These are phyloP conservation scores for Aspergillus puulaauensis DNA, from an alignment of 2,329 filamentous ascomycete genomes.

Conservation along the genomic window DNA sequence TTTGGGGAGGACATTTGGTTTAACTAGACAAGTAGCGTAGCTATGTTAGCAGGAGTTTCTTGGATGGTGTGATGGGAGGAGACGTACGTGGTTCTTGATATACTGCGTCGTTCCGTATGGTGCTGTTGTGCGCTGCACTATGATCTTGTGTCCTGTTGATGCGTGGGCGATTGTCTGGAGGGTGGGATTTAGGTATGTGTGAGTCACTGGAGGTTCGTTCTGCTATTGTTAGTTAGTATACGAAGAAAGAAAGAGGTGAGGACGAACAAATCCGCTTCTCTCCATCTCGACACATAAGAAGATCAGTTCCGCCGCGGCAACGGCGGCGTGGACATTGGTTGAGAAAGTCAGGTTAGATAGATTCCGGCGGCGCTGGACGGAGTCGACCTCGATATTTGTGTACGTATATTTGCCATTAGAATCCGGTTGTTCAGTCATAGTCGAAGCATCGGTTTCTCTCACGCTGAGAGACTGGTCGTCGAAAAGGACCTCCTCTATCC, in stretches of 20 bases:
- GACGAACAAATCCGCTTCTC: neutral
- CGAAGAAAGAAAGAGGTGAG: neutral
- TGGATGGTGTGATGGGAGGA: neutral
- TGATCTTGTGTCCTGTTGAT: conserved; percentile 19
- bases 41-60: no score
- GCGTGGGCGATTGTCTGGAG: conserved; percentile 19
- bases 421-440: neutral
- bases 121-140: conserved; percentile 19
- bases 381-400: neutral
- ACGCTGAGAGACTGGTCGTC: conserved; percentile 9
- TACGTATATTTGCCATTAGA: no score
- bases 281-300: conserved; percentile 18
- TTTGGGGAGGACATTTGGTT: conserved; percentile 15
- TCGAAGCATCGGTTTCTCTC: neutral
- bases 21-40: neutral
- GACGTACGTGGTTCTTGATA: conserved; percentile 18
- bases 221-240: neutral
- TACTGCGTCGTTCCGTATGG: conserved; percentile 17
- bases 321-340: conserved; percentile 15
- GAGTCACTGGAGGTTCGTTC: neutral
- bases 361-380: conserved; percentile 1
- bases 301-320: conserved; percentile 19
- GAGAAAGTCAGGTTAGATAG: conserved; percentile 21
- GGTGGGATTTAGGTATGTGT: conserved; percentile 7
- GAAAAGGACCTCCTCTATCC: conserved; percentile 23